phyloP scores from a whole-genome alignment of 306 rosid species.

The Vigna trinervia region DNA sequence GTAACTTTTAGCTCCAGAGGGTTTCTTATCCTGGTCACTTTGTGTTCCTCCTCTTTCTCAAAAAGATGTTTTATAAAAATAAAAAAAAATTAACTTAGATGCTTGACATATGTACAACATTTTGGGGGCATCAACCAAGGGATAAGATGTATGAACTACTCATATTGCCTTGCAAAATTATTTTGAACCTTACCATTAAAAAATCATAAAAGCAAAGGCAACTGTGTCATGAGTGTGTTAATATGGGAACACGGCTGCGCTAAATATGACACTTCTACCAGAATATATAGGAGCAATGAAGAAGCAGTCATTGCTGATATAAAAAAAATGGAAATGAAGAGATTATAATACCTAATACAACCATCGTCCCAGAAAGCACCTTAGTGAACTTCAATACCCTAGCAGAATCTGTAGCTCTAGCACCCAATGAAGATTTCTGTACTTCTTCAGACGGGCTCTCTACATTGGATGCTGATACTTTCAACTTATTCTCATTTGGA shows the following conservation, averaged over 20 bases:
- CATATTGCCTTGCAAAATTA: slow-evolving; percentile 14
- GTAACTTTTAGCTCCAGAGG: not conserved
- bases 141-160: slow-evolving; percentile 6
- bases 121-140: slow-evolving; percentile 23
- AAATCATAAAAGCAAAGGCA: slow-evolving; percentile 14
- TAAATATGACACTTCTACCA: slow-evolving; percentile 16
- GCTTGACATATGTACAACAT: slow-evolving; percentile 7
- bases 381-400: slow-evolving; percentile 82
- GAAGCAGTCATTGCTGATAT: slow-evolving; percentile 6
- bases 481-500: slow-evolving; percentile 58
- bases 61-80: not conserved
- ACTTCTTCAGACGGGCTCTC: slow-evolving; percentile 61
- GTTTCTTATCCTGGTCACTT: not conserved
- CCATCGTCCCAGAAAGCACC: slow-evolving; percentile 81
- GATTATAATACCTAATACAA: slow-evolving; percentile 66
- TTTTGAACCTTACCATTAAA: slow-evolving; percentile 16
- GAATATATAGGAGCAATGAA: slow-evolving; percentile 14
- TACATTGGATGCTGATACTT: slow-evolving; percentile 47
- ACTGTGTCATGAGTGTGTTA: slow-evolving; percentile 1
- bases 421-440: slow-evolving; percentile 65
- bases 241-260: slow-evolving; percentile 23
- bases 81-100: not conserved
- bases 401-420: slow-evolving; percentile 93
- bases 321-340: slow-evolving; percentile 33
- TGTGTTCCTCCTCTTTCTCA: not conserved